phyloP scores from a whole-genome alignment of 164 flowering plant genomes.

The Berberis thunbergii region DNA sequence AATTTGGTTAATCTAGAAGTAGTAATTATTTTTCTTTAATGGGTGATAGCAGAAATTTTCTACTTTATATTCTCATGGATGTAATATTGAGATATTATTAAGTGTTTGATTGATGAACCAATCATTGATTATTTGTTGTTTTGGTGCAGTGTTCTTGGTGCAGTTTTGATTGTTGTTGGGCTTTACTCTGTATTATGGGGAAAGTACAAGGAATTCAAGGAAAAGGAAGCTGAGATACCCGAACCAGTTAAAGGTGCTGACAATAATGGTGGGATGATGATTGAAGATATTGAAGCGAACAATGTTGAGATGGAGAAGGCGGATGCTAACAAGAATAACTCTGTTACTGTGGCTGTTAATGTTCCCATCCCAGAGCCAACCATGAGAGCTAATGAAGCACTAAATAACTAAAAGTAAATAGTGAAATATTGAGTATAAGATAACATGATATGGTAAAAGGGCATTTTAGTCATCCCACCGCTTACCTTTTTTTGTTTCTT shows the following conservation, averaged over 20 bases:
- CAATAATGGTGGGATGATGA: conserved; percentile 12
- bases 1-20: no score
- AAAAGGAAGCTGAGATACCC: conserved; percentile 33
- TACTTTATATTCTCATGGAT: no score
- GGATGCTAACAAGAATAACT: conserved; percentile 18
- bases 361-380: conserved; percentile 19
- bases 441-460: conserved; percentile 10
- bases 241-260: conserved; percentile 35
- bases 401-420: conserved; percentile 5
- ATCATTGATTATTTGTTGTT: not conserved
- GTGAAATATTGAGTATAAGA: no score
- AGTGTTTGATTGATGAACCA: not conserved
- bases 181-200: conserved; percentile 90
- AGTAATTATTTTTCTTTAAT: no score
- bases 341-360: conserved; percentile 3
- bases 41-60: no score
- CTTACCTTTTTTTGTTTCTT: conserved; percentile 14
- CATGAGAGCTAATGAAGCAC: conserved; percentile 25
- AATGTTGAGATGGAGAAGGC: conserved; percentile 26
- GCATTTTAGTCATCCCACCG: no score
- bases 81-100: not conserved
- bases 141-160: conserved; percentile 60
- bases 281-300: conserved; percentile 32
- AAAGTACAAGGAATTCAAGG: conserved; percentile 67
- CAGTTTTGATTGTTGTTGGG: conserved; percentile 61